Evolutionary conservation across 1,139 yeast species (phyloP), one percentile per base, ranked within the genome.

Genomic region (Chernovozyma aurita): DNA sequence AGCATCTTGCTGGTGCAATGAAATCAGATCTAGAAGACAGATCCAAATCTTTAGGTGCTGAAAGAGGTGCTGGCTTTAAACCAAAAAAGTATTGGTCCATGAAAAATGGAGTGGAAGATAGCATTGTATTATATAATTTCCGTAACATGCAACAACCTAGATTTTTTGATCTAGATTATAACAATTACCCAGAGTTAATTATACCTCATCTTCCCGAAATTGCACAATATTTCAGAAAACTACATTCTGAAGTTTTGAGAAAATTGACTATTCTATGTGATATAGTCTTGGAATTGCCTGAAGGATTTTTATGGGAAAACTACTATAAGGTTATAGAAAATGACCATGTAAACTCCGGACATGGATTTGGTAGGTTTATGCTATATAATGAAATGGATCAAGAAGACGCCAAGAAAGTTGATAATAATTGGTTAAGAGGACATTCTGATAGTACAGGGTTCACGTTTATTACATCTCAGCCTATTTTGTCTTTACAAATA

Each of bases 331-430:
- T 57, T 0, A 39, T 53, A 30, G 43, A 42, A 33, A 43, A 49
- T 26, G 53, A 55, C 41, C 26, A 40, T 30, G 42, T 44, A 9
- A 52, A 57, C 33, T 57, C 63, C 2, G 65, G 64, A 2, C 51
- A 51, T 28, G 66, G 65, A 2, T 56, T 55, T 31, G 66, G 65
- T 4, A 46, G 66, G 38, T 57, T 61, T 33, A 61, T 61, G 65
- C 37, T 52, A n/a, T 60, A 59, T 37, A 61, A 58, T 36, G 52
- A 49, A 13, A 54, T 60, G 60, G 44, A 51, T 9, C 47, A 53
- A 3, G 55, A 55, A 21, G 63, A 59, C 31, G 38, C 38, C 22
- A 52, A 45, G 31, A 36, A 37, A 21, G 53, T 47, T 3, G 50
- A 49, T 21, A 45, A 46, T 13, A 49, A 46, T 27, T 48, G 51